phyloP scores from a whole-genome alignment of 1,139 yeast genomes.

The Magnusiomyces magnusii region DNA sequence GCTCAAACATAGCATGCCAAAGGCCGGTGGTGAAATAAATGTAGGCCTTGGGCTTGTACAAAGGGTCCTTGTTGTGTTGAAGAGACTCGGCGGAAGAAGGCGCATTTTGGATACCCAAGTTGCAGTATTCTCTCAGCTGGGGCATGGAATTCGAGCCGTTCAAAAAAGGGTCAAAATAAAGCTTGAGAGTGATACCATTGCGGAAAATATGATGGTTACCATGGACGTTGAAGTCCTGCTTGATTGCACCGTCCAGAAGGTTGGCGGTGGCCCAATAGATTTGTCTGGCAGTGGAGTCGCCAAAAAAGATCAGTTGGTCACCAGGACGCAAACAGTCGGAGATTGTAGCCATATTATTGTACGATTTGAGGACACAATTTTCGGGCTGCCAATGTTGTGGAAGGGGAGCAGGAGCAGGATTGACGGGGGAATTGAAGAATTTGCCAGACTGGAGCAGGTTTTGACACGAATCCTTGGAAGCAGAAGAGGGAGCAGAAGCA shows the following conservation, averaged over 20 bases:
- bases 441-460: neutral
- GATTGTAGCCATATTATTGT: conserved; percentile 1
- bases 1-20: conserved; percentile 16
- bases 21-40: conserved; percentile 15
- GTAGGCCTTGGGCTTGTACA: neutral
- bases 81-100: neutral
- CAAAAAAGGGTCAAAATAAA: conserved; percentile 10
- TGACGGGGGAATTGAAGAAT: neutral
- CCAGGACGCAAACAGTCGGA: conserved; percentile 5
- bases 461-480: neutral
- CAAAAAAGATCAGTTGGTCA: conserved; percentile 6
- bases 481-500: neutral
- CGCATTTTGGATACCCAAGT: neutral
- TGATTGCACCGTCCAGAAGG: conserved; percentile 1
- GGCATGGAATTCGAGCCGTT: conserved; percentile 2
- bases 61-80: neutral
- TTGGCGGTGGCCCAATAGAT: conserved; percentile 10
- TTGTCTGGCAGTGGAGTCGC: conserved; percentile 13
- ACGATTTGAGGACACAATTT: conserved; percentile 3
- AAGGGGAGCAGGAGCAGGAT: neutral
- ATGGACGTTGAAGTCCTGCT: conserved; percentile 7
- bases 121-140: neutral
- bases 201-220: neutral
- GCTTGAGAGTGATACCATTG: conserved; percentile 5
- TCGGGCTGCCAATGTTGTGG: conserved; percentile 8